Conservation (phyloP, 2,329 filamentous ascomycete species). For the Fusarium poae region DNA sequence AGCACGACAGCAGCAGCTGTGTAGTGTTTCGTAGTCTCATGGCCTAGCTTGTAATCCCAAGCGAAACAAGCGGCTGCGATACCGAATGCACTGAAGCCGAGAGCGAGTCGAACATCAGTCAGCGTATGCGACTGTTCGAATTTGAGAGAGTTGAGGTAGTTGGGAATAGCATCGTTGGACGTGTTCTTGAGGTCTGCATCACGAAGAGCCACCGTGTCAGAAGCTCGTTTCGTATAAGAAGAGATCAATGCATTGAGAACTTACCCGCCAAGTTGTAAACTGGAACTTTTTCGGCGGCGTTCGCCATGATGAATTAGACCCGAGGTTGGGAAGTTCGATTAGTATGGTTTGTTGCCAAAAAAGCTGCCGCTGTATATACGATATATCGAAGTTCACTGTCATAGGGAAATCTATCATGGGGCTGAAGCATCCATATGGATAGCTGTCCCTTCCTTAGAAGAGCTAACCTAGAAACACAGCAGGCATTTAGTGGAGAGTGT, state of each 20-base stretch:
- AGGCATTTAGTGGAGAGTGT: conserved; percentile 6
- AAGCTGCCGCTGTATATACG: conserved; percentile 11
- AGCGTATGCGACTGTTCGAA: conserved; percentile 87
- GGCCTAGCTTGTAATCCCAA: conserved; percentile 92
- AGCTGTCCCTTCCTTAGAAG: conserved; percentile 41
- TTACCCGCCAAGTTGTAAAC: conserved; percentile 76
- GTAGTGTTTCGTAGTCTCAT: conserved; percentile 85
- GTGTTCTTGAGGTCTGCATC: conserved; percentile 91
- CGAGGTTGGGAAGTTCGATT: not conserved
- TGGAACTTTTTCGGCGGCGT: conserved; percentile 67
- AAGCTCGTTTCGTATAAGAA: conserved; percentile 19
- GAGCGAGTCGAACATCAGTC: conserved; percentile 82
- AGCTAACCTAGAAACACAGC: conserved; percentile 3
- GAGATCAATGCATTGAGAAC: conserved; percentile 4
- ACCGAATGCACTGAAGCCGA: conserved; percentile 86
- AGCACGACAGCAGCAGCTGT: conserved; percentile 82
- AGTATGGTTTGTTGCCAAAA: conserved; percentile 19
- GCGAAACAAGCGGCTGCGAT: conserved; percentile 87
- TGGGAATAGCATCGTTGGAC: conserved; percentile 91
- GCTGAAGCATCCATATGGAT: conserved; percentile 43
- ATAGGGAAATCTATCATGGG: conserved; percentile 36
- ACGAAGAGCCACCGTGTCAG: conserved; percentile 49
- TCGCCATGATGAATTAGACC: conserved; percentile 50
- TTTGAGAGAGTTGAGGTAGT: conserved; percentile 89
- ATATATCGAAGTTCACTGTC: conserved; percentile 21